These are phyloP conservation scores for Lyophyllum semitale DNA, from an alignment of 768 basidiomycete genomes.

Conservation along the genomic window DNA sequence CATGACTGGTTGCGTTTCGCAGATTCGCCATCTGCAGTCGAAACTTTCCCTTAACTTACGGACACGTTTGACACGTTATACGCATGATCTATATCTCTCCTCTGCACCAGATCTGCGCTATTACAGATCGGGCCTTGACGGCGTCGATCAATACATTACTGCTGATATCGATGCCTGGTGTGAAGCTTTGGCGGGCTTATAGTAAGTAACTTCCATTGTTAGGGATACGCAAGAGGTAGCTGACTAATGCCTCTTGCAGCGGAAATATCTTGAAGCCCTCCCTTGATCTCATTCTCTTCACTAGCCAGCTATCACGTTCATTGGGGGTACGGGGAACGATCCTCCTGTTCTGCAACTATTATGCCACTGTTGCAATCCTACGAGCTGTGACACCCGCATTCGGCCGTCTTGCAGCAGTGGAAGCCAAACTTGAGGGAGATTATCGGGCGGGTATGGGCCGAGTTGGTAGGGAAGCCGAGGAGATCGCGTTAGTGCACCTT, in stretches of 20 bases:
- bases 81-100: slow-evolving; percentile 89
- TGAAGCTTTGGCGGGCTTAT: slow-evolving; percentile 81
- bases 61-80: slow-evolving; percentile 86
- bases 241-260: slow-evolving; percentile 36
- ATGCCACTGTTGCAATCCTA: slow-evolving; percentile 80
- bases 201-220: slow-evolving; percentile 57
- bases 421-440: slow-evolving; percentile 88
- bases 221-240: neutral
- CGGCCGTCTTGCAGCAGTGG: slow-evolving; percentile 84
- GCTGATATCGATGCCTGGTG: slow-evolving; percentile 91
- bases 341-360: slow-evolving; percentile 82
- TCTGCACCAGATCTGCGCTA: slow-evolving; percentile 71
- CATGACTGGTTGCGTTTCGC: neutral
- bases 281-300: slow-evolving; percentile 89
- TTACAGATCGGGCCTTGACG: slow-evolving; percentile 64
- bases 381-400: slow-evolving; percentile 90
- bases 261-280: slow-evolving; percentile 93
- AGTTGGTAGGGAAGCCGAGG: slow-evolving; percentile 87
- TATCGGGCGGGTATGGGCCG: slow-evolving; percentile 86
- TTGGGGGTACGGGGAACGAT: slow-evolving; percentile 84
- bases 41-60: slow-evolving; percentile 82
- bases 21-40: slow-evolving; percentile 90
- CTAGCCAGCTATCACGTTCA: slow-evolving; percentile 84
- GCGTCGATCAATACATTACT: slow-evolving; percentile 90
- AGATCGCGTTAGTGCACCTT: slow-evolving; percentile 71